Base-by-base conservation (phyloP, 768 basidiomycete genomes). In the Mycena chlorophos region DNA sequence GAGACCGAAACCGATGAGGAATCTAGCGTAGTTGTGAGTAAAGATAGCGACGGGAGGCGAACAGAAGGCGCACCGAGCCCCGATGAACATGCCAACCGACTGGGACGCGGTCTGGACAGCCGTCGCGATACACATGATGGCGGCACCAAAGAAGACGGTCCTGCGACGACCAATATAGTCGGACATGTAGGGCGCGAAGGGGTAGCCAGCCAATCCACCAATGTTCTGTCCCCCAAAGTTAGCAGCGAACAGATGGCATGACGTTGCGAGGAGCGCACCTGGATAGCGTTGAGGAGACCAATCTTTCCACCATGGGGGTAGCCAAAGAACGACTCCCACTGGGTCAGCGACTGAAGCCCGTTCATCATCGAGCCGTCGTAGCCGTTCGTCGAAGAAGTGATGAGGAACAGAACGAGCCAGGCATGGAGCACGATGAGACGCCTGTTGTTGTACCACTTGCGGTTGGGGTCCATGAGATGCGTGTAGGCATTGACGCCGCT, bases 341-440 rank as follows among this genome's bases (percentile, higher is more conserved):
- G 81, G 17, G 65, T 52, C 56, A 90, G 74, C 43, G 81, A 80
- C 69, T 91, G 89, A 38, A 91, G 75, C 67, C 86, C 86, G 70
- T 90, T 89, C 87, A 89, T 87, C 82, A 89, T 83, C 68, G 82
- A 84, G 56, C 86, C 86, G 64, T 89, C 88, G 66, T 85, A 89
- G 49, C 88, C 88, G 67, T 84, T 87, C 46, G 84, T 87, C 14
- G 85, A 86, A 23, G 87, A 88, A 12, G 87, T 89, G 65, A 89
- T 86, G 59, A 89, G 81, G 84, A 87, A 74, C 38, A 89, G 75
- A 34, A 84, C 68, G 58, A 89, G 85, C 88, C 88, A 89, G 20
- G 72, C 79, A 65, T 91, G 82, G 61, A 89, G 82, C 38, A 62
- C 51, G 52, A 88, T 83, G 62, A 88, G 65, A 85, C 88, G 77